A percentile compares a stretch with the other conserved stretches of the same genome.
Conservation (phyloP, 169 alveolate genomes). For the Perkinsus marinus region DNA sequence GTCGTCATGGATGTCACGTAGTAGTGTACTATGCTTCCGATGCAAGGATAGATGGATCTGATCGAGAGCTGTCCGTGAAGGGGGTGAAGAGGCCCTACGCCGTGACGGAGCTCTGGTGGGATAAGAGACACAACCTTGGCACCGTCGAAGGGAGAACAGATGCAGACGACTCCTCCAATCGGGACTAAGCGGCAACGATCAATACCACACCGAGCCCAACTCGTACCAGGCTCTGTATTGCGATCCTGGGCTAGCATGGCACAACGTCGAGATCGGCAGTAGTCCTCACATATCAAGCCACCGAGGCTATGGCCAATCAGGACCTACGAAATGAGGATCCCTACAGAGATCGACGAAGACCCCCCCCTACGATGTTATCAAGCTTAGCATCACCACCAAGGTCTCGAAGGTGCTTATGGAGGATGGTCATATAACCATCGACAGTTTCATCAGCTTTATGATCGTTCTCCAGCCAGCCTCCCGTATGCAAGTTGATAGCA, state of each 20-base stretch:
- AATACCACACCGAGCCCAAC: too few species aligned
- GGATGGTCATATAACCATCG: not conserved
- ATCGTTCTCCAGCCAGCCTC: not conserved
- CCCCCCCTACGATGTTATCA: not conserved
- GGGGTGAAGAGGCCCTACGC: not conserved
- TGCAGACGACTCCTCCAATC: not conserved
- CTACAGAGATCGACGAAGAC: too few species aligned
- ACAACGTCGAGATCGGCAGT: not conserved
- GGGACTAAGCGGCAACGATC: not conserved
- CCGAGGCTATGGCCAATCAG: not conserved
- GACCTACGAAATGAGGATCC: not conserved
- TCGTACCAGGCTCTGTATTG: not conserved
- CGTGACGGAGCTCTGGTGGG: not conserved
- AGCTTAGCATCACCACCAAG: not conserved
- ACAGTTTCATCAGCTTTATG: not conserved
- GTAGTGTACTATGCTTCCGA: not conserved
- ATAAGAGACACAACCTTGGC: not conserved
- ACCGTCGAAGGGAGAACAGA: not conserved
- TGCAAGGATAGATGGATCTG: not conserved
- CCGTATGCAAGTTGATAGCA: not conserved
- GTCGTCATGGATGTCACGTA: not conserved
- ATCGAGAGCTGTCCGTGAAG: not conserved
- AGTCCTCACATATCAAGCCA: not conserved
- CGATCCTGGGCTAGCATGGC: not conserved
- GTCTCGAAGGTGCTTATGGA: not conserved